phyloP scores from a whole-genome alignment of 169 alveolate genomes.

The Eimeria falciformis region DNA sequence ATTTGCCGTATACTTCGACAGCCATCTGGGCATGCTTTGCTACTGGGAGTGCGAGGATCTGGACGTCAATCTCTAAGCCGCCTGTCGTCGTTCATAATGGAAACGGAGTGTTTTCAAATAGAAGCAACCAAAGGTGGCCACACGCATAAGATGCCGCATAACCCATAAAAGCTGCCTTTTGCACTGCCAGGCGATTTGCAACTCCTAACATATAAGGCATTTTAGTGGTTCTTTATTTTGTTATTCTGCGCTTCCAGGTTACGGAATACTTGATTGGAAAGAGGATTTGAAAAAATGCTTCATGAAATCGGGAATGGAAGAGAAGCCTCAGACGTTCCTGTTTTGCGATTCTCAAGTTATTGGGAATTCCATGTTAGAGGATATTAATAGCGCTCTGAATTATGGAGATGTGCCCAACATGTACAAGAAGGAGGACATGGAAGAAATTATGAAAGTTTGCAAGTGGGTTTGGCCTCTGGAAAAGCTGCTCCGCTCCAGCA shows the following conservation, averaged over 20 bases:
- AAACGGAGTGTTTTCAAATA: slow-evolving; percentile 91
- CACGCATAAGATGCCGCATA: slow-evolving; percentile 82
- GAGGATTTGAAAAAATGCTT: slow-evolving; percentile 94
- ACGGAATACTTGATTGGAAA: slow-evolving; percentile 92
- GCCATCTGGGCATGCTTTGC: slow-evolving; percentile 96
- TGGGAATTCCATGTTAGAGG: slow-evolving; percentile 95
- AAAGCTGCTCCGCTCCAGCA: background rate
- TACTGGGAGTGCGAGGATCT: slow-evolving; percentile 98
- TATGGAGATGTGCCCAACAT: slow-evolving; percentile 96
- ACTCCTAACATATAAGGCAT: slow-evolving; percentile 84
- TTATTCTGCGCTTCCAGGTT: slow-evolving; percentile 60
- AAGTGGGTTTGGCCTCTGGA: slow-evolving; percentile 53
- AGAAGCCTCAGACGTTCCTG: slow-evolving; percentile 92
- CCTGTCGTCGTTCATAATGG: slow-evolving; percentile 94
- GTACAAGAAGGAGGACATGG: slow-evolving; percentile 94
- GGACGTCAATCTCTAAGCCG: slow-evolving; percentile 97
- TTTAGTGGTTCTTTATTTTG: slow-evolving; percentile 35
- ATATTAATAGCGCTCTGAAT: slow-evolving; percentile 93
- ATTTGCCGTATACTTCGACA: slow-evolving; percentile 95
- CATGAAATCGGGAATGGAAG: slow-evolving; percentile 93
- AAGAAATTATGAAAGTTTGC: slow-evolving; percentile 90
- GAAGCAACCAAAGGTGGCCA: slow-evolving; percentile 91
- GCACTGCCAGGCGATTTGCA: background rate
- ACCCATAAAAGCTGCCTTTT: slow-evolving; percentile 82
- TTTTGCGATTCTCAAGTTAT: slow-evolving; percentile 94